Evolutionary conservation across 768 basidiomycete genomes (phyloP), one percentile per base, ranked within the genome.

Genomic region (Suillus occidentalis): DNA sequence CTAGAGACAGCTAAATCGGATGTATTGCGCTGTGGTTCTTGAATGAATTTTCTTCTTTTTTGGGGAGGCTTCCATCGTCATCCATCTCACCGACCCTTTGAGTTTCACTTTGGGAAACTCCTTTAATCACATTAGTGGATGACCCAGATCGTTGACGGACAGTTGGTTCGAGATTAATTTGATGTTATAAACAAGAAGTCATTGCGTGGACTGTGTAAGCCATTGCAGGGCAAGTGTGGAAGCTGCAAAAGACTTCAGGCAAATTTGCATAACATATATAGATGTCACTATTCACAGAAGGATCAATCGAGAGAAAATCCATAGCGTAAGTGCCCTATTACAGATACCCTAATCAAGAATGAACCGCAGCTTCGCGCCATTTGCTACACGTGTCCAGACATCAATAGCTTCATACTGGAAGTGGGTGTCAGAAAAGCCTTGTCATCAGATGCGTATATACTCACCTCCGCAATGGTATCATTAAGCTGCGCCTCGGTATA

Each of bases 401-500:
- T 91, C 87, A 68, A 96, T 81, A 56, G 89, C 84, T 76, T 97
- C 95, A 75, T 97, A 98, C 96, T 98, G 72, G 8, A 66, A 14
- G 68, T 36, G 18, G 45, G 69, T 6, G 39, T 59, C 42, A 59
- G 64, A 62, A 71, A 66, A 62, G 58, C 71, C 37, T 14, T 18
- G 14, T 18, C 37, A 22, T 18, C 36, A 36, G 56, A 56, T 60
- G 62, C 61, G 66, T 25, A 28, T 16, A 65, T 34, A 73, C 88
- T 75, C 72, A 95, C 95, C 82, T 91, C 83, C 20, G 82, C 71
- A 60, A 98, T 90, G 1, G 94, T 92, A 66, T 93, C 89, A 82
- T 90, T 92, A 16, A 99, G 83, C 76, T 95, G 91, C 2, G 84
- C 87, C 74, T 99, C 97, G 16, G 94, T 98, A 78, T 90, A 97